A percentile compares a stretch with the other conserved stretches of the same genome.
Conservation (phyloP, 306 rosid genomes). For the Acacia melanoxylon region DNA sequence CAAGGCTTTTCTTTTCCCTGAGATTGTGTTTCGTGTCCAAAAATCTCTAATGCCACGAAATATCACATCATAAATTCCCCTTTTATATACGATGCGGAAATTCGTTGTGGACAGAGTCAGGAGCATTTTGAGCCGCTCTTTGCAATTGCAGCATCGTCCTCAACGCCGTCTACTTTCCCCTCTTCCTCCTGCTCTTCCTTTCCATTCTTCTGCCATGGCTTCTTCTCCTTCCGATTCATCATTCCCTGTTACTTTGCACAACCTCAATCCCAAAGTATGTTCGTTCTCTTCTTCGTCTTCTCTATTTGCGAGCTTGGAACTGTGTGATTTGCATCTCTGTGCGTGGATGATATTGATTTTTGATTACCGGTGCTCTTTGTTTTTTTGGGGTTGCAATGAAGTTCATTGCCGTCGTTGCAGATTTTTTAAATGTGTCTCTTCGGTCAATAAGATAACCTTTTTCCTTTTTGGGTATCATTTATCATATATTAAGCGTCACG, state of each 20-base stretch:
- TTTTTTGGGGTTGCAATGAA: not conserved
- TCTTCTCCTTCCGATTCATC: constrained; percentile 33
- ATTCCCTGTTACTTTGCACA: constrained; percentile 49
- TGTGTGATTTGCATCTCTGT: not conserved
- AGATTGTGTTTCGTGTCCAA: not conserved
- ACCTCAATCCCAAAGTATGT: constrained; percentile 75
- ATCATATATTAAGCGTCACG: not conserved
- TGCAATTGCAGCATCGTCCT: constrained; percentile 16
- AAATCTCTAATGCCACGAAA: not conserved
- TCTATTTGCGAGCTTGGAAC: not conserved
- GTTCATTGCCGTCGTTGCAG: not conserved
- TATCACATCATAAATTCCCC: not conserved
- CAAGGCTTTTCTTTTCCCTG: not conserved
- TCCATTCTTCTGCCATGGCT: constrained; percentile 39
- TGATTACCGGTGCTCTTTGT: not conserved
- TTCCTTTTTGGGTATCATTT: not conserved
- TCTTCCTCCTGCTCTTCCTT: constrained; percentile 2
- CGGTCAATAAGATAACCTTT: constrained; percentile 3
- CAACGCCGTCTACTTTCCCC: constrained; percentile 5
- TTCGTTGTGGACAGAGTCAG: constrained; percentile 50
- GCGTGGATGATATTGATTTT: not conserved
- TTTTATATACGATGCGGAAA: constrained; percentile 60
- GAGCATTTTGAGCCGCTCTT: constrained; percentile 42
- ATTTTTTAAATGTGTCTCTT: not conserved
- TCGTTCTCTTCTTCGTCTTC: not conserved